Evolutionary conservation across 1,284 basidiomycete genomes (phyloP).

Genomic region (Apiotrichum porosum): DNA sequence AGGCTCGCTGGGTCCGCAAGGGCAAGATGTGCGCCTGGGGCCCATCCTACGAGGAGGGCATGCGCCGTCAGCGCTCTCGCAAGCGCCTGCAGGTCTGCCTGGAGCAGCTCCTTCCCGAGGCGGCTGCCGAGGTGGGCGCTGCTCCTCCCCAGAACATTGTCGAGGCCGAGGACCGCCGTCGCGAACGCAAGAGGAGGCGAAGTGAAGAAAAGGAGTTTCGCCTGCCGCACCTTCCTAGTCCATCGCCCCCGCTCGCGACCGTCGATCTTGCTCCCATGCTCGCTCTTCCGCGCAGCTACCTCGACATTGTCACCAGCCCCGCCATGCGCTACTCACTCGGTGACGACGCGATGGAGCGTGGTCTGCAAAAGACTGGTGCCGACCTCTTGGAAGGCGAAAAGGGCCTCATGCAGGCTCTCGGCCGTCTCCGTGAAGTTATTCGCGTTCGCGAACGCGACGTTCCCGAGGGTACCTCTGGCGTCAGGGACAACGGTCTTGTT

Average conservation of each 20-base stretch:
- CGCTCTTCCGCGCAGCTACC: constrained; percentile 39
- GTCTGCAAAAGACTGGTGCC: constrained; percentile 44
- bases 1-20: constrained; percentile 40
- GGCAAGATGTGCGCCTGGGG: constrained; percentile 49
- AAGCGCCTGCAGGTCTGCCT: constrained; percentile 38
- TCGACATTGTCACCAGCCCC: constrained; percentile 44
- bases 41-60: constrained; percentile 39
- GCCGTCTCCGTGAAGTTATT: constrained; percentile 40
- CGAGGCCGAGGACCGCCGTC: constrained; percentile 20
- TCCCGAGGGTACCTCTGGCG: constrained; percentile 10
- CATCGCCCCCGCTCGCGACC: constrained; percentile 41
- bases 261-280: constrained; percentile 42
- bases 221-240: constrained; percentile 42
- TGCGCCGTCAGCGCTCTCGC: constrained; percentile 25
- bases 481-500: neutral
- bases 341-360: constrained; percentile 45
- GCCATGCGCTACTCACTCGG: constrained; percentile 47
- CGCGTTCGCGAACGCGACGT: constrained; percentile 36
- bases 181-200: constrained; percentile 27
- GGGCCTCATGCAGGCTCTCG: constrained; percentile 43
- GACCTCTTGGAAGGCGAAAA: constrained; percentile 49
- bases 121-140: constrained; percentile 36
- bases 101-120: constrained; percentile 37
- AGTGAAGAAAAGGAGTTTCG: constrained; percentile 26
- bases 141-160: constrained; percentile 33